Percentiles rank a stretch among this genome's conserved stretches.
Evolutionary conservation across 2,329 filamentous ascomycete species (phyloP).

Genomic region (Emergomyces africanus): DNA sequence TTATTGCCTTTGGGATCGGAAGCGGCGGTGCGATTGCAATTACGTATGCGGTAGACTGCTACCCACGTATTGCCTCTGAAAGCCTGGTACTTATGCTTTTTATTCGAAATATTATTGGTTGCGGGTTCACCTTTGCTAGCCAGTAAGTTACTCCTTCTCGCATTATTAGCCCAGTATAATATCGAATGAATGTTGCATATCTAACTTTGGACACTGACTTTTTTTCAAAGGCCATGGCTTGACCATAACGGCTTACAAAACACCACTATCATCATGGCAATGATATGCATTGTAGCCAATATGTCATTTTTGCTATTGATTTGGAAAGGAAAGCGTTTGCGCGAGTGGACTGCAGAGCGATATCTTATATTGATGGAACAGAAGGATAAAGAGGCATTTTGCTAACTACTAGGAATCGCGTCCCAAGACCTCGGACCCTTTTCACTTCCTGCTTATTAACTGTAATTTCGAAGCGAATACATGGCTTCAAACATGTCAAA

Average conservation of each 20-base stretch:
- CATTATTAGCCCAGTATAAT: background rate
- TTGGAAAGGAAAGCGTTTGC: slow-evolving; percentile 10
- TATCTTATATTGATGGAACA: slow-evolving; percentile 6
- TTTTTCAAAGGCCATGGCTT: slow-evolving; percentile 21
- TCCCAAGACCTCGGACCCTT: background rate
- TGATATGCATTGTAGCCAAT: slow-evolving; percentile 14
- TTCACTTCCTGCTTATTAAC: background rate
- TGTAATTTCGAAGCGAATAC: background rate
- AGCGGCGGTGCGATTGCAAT: slow-evolving; percentile 15
- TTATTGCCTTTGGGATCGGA: slow-evolving; percentile 17
- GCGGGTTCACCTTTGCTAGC: slow-evolving; percentile 20
- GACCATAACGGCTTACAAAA: slow-evolving; percentile 21
- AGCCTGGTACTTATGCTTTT: slow-evolving; percentile 24
- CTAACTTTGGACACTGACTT: background rate
- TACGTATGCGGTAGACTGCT: slow-evolving; percentile 18
- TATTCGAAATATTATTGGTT: slow-evolving; percentile 28
- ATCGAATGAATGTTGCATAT: background rate
- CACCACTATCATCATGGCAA: slow-evolving; percentile 21
- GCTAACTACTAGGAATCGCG: background rate
- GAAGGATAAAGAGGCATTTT: slow-evolving; percentile 3
- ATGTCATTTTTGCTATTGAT: slow-evolving; percentile 9
- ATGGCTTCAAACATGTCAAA: background rate
- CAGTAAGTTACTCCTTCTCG: slow-evolving; percentile 10
- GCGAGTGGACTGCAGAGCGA: slow-evolving; percentile 8
- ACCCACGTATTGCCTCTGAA: slow-evolving; percentile 17